Evolutionary conservation across 2,329 filamentous ascomycete species (phyloP), one percentile per base, ranked within the genome.

Genomic region (Ploettnerulaceae sp.): DNA sequence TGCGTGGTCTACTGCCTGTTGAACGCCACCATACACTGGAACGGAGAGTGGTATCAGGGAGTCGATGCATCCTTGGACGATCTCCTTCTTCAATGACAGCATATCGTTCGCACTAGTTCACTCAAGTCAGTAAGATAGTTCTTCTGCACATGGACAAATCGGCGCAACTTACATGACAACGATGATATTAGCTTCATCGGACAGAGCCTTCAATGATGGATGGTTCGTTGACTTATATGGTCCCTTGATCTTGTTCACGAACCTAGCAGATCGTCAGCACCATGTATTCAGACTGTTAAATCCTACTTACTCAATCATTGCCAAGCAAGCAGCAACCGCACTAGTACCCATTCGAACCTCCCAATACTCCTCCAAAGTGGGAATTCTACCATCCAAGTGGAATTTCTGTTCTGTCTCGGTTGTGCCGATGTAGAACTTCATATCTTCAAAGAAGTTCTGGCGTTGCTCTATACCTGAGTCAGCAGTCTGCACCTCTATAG

Each of bases 361-460:
- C 59, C 54, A 57, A 43, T 57, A 61, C 21, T 60, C 49, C 12
- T 55, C 44, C 1, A 59, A 5, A 1, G 55, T 57, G 1, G 57
- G 54, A 3, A 61, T 20, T 4, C 37, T 25, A 1, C 45, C 50
- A 6, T 35, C 41, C 14, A 59, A 31, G 20, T 49, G 49, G 9
- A 29, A 39, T 2, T n/a, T 29, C 31, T 61, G 59, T 38, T 61
- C 59, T 11, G 42, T 41, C 32, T 56, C 46, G 2, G 54, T 51
- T 5, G 45, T 52, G 14, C 33, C 18, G 31, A 60, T 56, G 33
- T 53, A 57, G 9, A 49, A 51, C 7, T 45, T 45, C 21, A 60
- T 39, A 28, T 54, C 51, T 7, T 59, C 49, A 18, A 52, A 52
- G 45, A 60, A 52, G 7, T 48, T 48, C 34, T 42, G 45, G 7